phyloP scores from a whole-genome alignment of 805 yeast genomes.

The Spathaspora boniae region DNA sequence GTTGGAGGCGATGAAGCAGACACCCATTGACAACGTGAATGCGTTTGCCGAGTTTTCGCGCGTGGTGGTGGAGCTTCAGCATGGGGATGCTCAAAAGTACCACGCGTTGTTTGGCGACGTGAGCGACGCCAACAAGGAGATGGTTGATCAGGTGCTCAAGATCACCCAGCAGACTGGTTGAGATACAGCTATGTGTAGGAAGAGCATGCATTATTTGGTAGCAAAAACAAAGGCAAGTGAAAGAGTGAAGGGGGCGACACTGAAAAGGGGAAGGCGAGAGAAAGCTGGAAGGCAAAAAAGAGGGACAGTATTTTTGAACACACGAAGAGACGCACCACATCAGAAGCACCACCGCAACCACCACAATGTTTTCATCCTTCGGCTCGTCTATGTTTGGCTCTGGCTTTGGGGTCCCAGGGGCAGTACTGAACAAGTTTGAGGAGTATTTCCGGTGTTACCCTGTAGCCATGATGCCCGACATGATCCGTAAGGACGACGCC shows the following conservation, averaged over 20 bases:
- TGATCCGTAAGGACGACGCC: conserved; percentile 66
- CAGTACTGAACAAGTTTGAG: conserved; percentile 50
- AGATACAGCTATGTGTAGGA: too few relatives aligned
- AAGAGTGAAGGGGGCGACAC: conserved; percentile 1
- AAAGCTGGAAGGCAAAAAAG: conserved; percentile 1
- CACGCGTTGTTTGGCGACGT: conserved; percentile 42
- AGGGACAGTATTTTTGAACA: background rate
- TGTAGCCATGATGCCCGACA: conserved; percentile 81
- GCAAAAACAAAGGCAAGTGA: too few relatives aligned
- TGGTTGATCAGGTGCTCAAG: conserved; percentile 26
- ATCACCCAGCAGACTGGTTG: conserved; percentile 14
- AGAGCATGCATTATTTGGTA: too few relatives aligned
- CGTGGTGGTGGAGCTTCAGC: conserved; percentile 47
- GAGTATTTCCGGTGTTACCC: conserved; percentile 94
- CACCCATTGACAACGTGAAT: conserved; percentile 75
- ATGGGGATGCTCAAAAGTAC: conserved; percentile 46
- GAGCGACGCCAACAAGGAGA: conserved; percentile 31
- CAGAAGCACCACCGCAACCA: background rate
- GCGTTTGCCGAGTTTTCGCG: conserved; percentile 65
- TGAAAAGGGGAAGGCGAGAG: background rate
- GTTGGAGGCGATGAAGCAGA: conserved; percentile 77
- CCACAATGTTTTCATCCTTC: conserved; percentile 39
- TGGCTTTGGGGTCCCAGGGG: conserved; percentile 20
- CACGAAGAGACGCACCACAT: conserved; percentile 1
- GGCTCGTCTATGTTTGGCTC: conserved; percentile 37